Evolutionary conservation across 208 protist genomes (phyloP).

Genomic region (Acanthamoeba sp.): DNA sequence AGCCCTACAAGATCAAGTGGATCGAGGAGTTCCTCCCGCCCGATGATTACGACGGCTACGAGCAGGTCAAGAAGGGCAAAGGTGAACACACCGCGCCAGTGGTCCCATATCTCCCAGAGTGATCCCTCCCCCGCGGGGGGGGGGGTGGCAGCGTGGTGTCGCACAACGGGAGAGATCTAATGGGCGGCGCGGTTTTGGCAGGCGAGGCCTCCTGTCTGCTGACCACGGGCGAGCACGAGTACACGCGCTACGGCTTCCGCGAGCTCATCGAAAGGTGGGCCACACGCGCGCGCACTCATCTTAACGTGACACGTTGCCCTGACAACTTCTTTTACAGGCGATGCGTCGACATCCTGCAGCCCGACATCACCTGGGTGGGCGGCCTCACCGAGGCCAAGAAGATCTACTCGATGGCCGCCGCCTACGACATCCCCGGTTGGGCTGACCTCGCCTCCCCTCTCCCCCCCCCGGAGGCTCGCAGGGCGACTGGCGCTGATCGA

Average conservation of each 20-base stretch:
- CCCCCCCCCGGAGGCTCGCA: background rate
- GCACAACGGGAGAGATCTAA: no score
- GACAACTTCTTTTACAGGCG: background rate
- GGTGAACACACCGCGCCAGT: background rate
- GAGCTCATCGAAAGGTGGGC: conserved; percentile 80
- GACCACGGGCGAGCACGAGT: conserved; percentile 85
- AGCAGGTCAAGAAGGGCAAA: conserved; percentile 80
- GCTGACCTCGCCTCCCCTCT: background rate
- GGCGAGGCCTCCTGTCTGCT: conserved; percentile 69
- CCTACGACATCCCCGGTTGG: conserved; percentile 81
- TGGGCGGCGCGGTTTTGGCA: background rate
- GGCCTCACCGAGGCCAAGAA: conserved; percentile 83
- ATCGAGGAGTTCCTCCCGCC: conserved; percentile 84
- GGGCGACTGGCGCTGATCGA: background rate
- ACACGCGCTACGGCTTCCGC: conserved; percentile 86
- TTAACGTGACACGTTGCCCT: no score
- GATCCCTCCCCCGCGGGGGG: no score
- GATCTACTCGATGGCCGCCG: conserved; percentile 80
- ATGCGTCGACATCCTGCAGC: conserved; percentile 85
- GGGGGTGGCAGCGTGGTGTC: no score
- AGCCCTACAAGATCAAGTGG: conserved; percentile 83
- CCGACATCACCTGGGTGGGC: conserved; percentile 86
- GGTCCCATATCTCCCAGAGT: no score
- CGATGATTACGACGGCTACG: conserved; percentile 86
- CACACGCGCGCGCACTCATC: no score